A percentile compares a stretch with the other conserved stretches of the same genome.
Conservation (phyloP, 2,329 filamentous ascomycete genomes). For the Botrytis galanthina region DNA sequence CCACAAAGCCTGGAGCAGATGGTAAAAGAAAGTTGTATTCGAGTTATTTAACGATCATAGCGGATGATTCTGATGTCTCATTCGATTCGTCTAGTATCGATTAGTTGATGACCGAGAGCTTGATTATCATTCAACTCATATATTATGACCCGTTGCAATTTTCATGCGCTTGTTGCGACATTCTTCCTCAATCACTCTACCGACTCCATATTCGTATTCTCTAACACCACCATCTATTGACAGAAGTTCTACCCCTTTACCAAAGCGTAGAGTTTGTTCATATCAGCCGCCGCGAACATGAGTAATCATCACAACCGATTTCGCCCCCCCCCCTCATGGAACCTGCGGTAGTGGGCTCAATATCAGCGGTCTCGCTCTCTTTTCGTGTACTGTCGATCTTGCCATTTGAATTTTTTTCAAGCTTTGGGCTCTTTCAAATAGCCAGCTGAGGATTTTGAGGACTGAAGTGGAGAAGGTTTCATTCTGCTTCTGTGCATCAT, state of each 20-base stretch:
- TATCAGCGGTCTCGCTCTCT: background rate
- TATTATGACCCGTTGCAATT: background rate
- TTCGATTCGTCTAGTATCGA: background rate
- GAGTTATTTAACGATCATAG: background rate
- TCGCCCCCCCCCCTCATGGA: too few species aligned
- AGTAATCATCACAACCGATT: too few species aligned
- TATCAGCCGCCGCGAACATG: too few species aligned
- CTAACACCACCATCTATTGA: background rate
- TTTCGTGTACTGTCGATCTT: background rate
- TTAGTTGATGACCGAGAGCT: background rate
- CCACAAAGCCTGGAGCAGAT: background rate
- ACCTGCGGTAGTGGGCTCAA: too few species aligned
- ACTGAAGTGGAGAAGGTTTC: background rate
- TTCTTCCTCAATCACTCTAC: background rate
- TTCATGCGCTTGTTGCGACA: background rate
- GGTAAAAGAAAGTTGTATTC: fast-evolving
- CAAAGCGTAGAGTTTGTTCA: too few species aligned
- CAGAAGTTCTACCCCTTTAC: too few species aligned
- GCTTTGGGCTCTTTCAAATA: background rate
- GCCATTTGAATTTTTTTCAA: background rate
- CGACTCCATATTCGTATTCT: background rate
- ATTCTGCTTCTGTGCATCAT: background rate
- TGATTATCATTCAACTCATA: background rate
- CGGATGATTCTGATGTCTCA: background rate
- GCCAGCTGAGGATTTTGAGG: background rate